Evolutionary conservation across 148 eudicot genomes (phyloP), one percentile per base, ranked within the genome.

Genomic region (Nyssa sinensis): DNA sequence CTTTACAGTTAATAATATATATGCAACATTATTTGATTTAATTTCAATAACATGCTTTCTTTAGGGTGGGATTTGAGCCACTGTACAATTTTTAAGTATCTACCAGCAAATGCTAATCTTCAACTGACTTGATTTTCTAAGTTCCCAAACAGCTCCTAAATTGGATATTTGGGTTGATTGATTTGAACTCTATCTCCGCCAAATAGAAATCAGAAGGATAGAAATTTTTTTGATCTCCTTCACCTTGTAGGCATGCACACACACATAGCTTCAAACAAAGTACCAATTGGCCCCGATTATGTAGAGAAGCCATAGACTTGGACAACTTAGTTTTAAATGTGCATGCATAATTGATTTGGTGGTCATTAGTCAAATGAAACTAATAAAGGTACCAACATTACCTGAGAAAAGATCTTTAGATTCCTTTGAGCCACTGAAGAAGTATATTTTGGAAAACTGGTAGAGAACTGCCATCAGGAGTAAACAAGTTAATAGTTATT

Each of bases 381-480:
- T 33, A 13, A 0, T 32, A 25, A 9, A 65, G 63, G 47, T 49
- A 11, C 19, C 14, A 33, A 47, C 29, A 61, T 78, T 83, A 95
- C 98, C 98, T 88, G 90, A 82, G 83, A 82, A 34, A 80, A 89
- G 78, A 81, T 85, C 85, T 92, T 95, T 57, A 95, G 72, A 80
- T 81, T 88, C 89, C 98, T 90, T 84, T 92, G 97, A 77, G 91
- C 96, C 59, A 76, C 90, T 30, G 97, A 79, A 77, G 98, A 90
- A 47, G 98, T 84, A 74, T 92, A 95, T 87, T 95, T 95, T 0
- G 98, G 96, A 53, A 95, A 86, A 59, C 73, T 74, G 74, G 88
- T 74, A 34, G 91, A 82, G 77, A 88, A 89, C 98, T 95, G 86
- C 77, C 66, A 82, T 60, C 33, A 84, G 30, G 75, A 57, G 66